Percentiles rank a stretch among this genome's conserved stretches.
phyloP scores from a whole-genome alignment of 768 basidiomycete species.

The Termitomyces sp. region DNA sequence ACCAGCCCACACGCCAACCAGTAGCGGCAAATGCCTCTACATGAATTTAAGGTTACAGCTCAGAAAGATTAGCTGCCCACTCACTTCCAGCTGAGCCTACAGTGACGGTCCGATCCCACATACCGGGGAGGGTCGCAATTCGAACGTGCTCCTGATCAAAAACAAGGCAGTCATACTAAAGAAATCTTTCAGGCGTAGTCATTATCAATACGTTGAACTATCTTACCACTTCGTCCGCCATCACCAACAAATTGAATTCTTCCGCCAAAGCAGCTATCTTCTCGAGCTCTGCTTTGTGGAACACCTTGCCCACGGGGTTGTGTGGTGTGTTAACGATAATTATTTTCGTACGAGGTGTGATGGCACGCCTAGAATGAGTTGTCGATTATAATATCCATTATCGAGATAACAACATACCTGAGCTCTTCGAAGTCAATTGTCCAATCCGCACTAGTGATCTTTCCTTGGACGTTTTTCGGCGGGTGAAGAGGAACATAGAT shows the following conservation, averaged over 20 bases:
- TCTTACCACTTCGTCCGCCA: conserved; percentile 95
- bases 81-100: conserved; percentile 93
- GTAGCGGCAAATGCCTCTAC: conserved; percentile 94
- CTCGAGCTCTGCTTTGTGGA: conserved; percentile 76
- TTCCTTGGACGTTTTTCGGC: conserved; percentile 40
- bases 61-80: conserved; percentile 16
- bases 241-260: conserved; percentile 87
- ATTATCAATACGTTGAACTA: background rate
- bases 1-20: conserved; percentile 97
- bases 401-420: conserved; percentile 35
- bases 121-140: conserved; percentile 90
- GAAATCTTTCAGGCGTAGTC: conserved; percentile 1
- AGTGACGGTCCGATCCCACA: conserved; percentile 98
- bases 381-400: background rate
- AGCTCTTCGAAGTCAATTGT: conserved; percentile 86
- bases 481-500: conserved; percentile 96
- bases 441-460: conserved; percentile 74
- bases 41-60: background rate
- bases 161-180: conserved; percentile 88
- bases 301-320: conserved; percentile 98
- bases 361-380: conserved; percentile 49
- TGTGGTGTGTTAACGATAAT: conserved; percentile 96
- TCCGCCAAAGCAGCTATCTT: conserved; percentile 82
- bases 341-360: conserved; percentile 89
- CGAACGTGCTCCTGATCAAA: conserved; percentile 90